A percentile compares a stretch with the other conserved stretches of the same genome.
phyloP scores from a whole-genome alignment of 1,284 basidiomycete species.

The Bjerkandera adusta region DNA sequence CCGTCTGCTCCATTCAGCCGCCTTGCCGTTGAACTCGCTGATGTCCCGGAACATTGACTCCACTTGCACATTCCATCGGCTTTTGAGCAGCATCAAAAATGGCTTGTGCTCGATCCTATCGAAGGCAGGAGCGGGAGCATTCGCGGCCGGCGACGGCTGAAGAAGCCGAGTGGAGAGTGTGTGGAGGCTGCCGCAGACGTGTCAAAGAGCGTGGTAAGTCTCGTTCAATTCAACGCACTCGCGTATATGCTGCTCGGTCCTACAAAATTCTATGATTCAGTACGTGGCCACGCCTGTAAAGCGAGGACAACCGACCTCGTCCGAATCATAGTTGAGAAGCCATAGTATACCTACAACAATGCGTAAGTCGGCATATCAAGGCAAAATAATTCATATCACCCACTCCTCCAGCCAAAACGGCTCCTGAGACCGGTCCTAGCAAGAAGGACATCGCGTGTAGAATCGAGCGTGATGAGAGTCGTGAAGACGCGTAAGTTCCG shows the following conservation, averaged over 20 bases:
- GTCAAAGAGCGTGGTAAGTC: not conserved
- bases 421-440: conserved; percentile 24
- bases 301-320: conserved; percentile 25
- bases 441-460: conserved; percentile 27
- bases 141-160: conserved; percentile 19
- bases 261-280: too few relatives aligned
- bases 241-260: conserved; percentile 25
- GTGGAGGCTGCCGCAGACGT: conserved; percentile 22
- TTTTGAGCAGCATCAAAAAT: conserved; percentile 25
- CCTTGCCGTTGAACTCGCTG: conserved; percentile 22
- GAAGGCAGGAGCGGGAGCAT: conserved; percentile 24
- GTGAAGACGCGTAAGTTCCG: not conserved
- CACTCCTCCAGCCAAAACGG: conserved; percentile 18
- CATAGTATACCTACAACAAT: conserved; percentile 29
- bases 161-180: conserved; percentile 24
- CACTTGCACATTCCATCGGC: conserved; percentile 29
- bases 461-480: not conserved
- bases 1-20: conserved; percentile 25
- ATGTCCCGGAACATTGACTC: conserved; percentile 24
- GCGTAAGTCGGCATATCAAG: conserved; percentile 1
- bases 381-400: not conserved
- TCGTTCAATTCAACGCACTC: conserved; percentile 23
- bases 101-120: conserved; percentile 27
- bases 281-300: too few relatives aligned
- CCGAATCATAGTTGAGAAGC: conserved; percentile 30